Evolutionary conservation across 768 basidiomycete genomes (phyloP), one percentile per base, ranked within the genome.

Genomic region (Neoboletus subvelutipes): DNA sequence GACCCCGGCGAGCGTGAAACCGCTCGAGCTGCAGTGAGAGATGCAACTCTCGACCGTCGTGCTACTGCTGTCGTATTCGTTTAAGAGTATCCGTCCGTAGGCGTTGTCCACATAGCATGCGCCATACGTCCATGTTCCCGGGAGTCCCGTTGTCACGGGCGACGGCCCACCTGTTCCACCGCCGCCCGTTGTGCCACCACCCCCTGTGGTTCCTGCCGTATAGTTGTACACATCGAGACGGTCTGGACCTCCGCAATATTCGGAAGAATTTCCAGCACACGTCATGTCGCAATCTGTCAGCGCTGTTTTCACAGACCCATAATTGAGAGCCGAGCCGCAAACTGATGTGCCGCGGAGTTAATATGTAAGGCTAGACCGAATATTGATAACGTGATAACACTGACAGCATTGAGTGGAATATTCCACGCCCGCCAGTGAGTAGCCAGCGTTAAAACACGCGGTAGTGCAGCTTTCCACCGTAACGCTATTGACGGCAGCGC

Each of bases 21-120:
- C 81, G 59, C 76, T 73, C 65, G 0, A 20, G 40, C 64, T 64
- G 69, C 93, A 95, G 28, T 76, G 67, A 4, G 72, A 67, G 46
- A 92, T 78, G 65, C 93, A 95, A 18, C 66, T 68, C 63, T 87
- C 75, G 45, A 89, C 79, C 0, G 91, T 93, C 59, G 77, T 73
- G 13, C 60, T 57, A 43, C 57, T 68, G 40, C 64, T 67, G 52
- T 80, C 75, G 0, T 76, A 54, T 61, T 80, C 75, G 33, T 71
- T 75, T 22, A 70, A 62, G 54, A 89, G 76, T 24, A 85, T 74
- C 12, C 88, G 86, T 17, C 90, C 89, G 62, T 80, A 65, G 0
- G 80, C 82, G 52, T 84, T 84, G 66, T 92, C 90, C 83, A 89
- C 83, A 69, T 81, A 92, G 64, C 90, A 90, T 6, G 77, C 82